Conservation (phyloP, 768 basidiomycete species). For the Mrakia gelida region DNA sequence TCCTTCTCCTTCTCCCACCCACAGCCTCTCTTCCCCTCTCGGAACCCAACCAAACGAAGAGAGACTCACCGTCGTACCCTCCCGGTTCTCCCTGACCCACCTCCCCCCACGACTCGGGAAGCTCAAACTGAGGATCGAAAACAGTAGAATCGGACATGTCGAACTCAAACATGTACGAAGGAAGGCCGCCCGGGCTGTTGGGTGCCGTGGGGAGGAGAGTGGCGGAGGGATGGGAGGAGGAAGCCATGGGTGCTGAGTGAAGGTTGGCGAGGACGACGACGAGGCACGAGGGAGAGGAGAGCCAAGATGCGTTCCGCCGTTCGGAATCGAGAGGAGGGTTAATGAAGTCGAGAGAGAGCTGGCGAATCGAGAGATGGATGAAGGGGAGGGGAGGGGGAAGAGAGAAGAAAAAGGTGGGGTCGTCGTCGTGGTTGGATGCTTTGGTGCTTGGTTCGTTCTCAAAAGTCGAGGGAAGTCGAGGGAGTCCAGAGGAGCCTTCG, state of each 20-base stretch:
- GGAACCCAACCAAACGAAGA: no score
- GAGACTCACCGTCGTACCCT: constrained; percentile 4
- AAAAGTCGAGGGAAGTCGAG: no score
- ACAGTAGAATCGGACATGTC: neutral
- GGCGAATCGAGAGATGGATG: no score
- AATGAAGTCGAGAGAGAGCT: no score
- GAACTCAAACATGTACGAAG: neutral
- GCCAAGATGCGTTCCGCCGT: no score
- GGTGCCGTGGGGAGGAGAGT: neutral
- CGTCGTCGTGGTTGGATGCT: no score
- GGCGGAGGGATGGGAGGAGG: neutral
- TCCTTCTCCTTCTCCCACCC: neutral
- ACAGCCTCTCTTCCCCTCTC: neutral
- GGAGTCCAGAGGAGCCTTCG: no score
- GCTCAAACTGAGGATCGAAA: constrained; percentile 21
- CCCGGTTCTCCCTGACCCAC: neutral
- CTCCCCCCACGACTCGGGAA: neutral
- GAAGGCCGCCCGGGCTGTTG: neutral
- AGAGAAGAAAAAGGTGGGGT: neutral
- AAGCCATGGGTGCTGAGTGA: neutral
- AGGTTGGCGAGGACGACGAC: neutral
- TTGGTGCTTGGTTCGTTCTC: neutral
- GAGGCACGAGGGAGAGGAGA: no score
- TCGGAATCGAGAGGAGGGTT: neutral
- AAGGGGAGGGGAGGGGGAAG: no score